These are phyloP conservation scores for Salicornia ramosissima DNA, from an alignment of 148 eudicot species.

Conservation along the genomic window DNA sequence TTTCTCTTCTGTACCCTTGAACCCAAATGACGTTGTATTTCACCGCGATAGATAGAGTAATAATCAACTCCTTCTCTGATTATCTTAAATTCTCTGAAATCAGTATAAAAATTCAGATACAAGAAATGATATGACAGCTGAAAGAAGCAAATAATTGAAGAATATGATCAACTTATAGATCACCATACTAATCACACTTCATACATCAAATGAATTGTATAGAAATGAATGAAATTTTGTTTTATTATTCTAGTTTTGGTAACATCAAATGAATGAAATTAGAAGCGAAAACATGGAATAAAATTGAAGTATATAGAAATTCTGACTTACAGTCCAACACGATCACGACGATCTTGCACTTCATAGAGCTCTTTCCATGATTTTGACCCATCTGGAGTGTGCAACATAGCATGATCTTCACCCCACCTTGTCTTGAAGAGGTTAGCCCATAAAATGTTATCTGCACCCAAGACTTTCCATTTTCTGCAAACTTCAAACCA, in stretches of 20 bases:
- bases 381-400: conserved; percentile 43
- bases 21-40: conserved; percentile 64
- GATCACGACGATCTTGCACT: conserved; percentile 85
- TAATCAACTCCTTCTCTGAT: conserved; percentile 75
- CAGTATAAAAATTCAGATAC: neutral
- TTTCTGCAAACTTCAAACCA: conserved; percentile 66
- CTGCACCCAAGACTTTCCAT: conserved; percentile 73
- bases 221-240: no score
- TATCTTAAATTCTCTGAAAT: conserved; percentile 65
- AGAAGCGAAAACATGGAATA: neutral
- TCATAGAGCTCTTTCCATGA: conserved; percentile 73
- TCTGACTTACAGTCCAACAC: conserved; percentile 73
- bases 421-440: conserved; percentile 81
- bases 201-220: no score
- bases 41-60: conserved; percentile 60
- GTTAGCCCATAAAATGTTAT: conserved; percentile 57
- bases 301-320: neutral
- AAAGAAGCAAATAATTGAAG: neutral
- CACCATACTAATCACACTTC: no score
- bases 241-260: neutral
- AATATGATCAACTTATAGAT: no score
- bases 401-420: conserved; percentile 43
- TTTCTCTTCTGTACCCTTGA: conserved; percentile 35
- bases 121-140: neutral
- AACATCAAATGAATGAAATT: neutral